phyloP scores from a whole-genome alignment of 2,329 filamentous ascomycete genomes.

The Talaromyces verruculosus region DNA sequence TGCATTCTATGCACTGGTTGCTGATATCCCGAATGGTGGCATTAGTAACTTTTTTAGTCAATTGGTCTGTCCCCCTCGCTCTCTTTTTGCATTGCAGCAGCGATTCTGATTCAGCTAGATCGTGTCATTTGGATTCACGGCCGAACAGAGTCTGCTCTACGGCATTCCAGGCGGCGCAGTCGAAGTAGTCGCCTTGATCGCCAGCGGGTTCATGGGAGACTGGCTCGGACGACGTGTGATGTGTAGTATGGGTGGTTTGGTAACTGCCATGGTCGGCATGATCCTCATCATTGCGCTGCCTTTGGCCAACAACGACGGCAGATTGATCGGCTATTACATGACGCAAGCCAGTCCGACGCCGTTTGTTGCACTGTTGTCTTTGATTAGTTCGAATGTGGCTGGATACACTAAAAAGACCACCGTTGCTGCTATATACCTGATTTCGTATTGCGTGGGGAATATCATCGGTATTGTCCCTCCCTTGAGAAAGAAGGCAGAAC shows the following conservation, averaged over 20 bases:
- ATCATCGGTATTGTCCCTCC: constrained; percentile 51
- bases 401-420: constrained; percentile 58
- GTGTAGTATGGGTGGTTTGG: constrained; percentile 53
- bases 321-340: constrained; percentile 65
- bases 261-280: constrained; percentile 59
- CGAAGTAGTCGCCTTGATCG: constrained; percentile 60
- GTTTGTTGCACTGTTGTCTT: constrained; percentile 63
- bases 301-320: constrained; percentile 56
- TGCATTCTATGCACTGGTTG: constrained; percentile 57
- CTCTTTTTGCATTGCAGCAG: neutral
- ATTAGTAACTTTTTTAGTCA: constrained; percentile 63
- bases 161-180: constrained; percentile 66
- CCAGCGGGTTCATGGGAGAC: constrained; percentile 59
- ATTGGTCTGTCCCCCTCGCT: constrained; percentile 45
- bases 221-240: constrained; percentile 58
- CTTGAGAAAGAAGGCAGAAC: neutral
- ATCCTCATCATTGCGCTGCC: constrained; percentile 65
- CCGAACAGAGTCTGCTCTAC: constrained; percentile 62
- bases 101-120: constrained; percentile 39
- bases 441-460: constrained; percentile 54
- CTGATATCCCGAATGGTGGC: constrained; percentile 60
- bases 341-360: constrained; percentile 60
- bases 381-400: constrained; percentile 62
- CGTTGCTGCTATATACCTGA: constrained; percentile 50
- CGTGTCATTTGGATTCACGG: constrained; percentile 64